Base-by-base conservation (phyloP, 139 green algal species). In the Protoeuglena noctilucae region DNA sequence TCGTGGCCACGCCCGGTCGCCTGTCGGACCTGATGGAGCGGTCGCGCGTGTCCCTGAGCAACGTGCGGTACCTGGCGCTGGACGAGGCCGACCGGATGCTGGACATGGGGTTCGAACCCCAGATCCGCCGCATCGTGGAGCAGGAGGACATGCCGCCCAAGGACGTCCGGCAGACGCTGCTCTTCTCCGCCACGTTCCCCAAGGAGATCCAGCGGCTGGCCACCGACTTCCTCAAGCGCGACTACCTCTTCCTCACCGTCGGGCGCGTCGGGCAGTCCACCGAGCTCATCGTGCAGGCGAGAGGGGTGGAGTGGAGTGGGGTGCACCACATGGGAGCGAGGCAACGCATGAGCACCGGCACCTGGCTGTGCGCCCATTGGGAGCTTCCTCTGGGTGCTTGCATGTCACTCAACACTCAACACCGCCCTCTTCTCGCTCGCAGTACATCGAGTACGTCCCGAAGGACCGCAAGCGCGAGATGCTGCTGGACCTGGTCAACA, bases 241-340 rank as follows among this genome's bases (percentile, higher is more conserved):
- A 96, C 79, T 97, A 98, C 72, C 83, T 98, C 57, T 98, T 97
- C 79, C 77, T 98, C 19, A 82, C 88, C 24, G 85, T 94, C 3
- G 89, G 89, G 12, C 81, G 89, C 62, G 88, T 97, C 17, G 91
- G 91, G n/a, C 94, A 84, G 34, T 90, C 76, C 54, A 96, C 85
- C 30, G 84, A 94, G 51, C 80, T 97, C 27, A 96, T 97, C 53
- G 79, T 92, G 62, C 88, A 95, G 78, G 18, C 46, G 46, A 21
- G 22, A n/a, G n/a, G n/a, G n/a, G n/a, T n/a, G n/a, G n/a, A n/a
- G n/a, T n/a, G n/a, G n/a, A n/a, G n/a, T n/a, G n/a, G n/a, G n/a
- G n/a, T n/a, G n/a, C n/a, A n/a, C n/a, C n/a, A n/a, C n/a, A n/a
- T n/a, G n/a, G n/a, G n/a, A n/a, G n/a, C n/a, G n/a, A n/a, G n/a